A percentile compares a stretch with the other conserved stretches of the same genome.
Evolutionary conservation across 1,139 yeast species (phyloP).

Genomic region (Geotrichum reessii): DNA sequence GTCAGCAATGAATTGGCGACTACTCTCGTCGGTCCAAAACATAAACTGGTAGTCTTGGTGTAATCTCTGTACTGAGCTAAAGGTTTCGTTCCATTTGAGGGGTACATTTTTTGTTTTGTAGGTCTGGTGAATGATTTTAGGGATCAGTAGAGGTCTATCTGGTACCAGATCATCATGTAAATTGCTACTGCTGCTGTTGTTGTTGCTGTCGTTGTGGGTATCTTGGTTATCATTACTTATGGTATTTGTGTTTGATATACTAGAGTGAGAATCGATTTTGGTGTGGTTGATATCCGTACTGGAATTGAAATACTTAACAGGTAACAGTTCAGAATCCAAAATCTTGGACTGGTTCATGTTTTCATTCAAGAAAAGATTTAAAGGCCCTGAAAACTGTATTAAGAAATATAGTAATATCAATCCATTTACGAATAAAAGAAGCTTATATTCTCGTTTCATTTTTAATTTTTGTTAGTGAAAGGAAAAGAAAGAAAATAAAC

Average conservation of each 20-base stretch:
- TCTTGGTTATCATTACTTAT: no score
- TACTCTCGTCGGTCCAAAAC: constrained; percentile 79
- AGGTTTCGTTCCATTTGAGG: constrained; percentile 72
- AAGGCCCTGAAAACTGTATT: not conserved
- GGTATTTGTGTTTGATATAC: no score
- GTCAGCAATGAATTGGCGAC: constrained; percentile 68
- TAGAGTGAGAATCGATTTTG: not conserved
- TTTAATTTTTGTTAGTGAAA: no score
- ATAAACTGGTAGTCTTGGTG: constrained; percentile 87
- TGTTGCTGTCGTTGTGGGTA: not conserved
- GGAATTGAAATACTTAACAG: not conserved
- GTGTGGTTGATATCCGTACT: not conserved
- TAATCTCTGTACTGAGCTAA: constrained; percentile 61
- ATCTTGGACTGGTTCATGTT: not conserved
- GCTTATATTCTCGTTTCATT: not conserved
- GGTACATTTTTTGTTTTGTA: constrained; percentile 76
- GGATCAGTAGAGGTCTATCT: constrained; percentile 44
- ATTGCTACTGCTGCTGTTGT: not conserved
- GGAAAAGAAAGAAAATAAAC: no score
- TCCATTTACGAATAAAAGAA: not conserved
- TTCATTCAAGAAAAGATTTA: not conserved
- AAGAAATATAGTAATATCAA: no score
- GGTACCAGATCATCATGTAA: constrained; percentile 14
- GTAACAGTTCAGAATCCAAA: not conserved
- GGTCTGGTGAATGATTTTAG: constrained; percentile 89